Evolutionary conservation across 768 basidiomycete genomes (phyloP).

Genomic region (Phlebiopsis flavidoalba): DNA sequence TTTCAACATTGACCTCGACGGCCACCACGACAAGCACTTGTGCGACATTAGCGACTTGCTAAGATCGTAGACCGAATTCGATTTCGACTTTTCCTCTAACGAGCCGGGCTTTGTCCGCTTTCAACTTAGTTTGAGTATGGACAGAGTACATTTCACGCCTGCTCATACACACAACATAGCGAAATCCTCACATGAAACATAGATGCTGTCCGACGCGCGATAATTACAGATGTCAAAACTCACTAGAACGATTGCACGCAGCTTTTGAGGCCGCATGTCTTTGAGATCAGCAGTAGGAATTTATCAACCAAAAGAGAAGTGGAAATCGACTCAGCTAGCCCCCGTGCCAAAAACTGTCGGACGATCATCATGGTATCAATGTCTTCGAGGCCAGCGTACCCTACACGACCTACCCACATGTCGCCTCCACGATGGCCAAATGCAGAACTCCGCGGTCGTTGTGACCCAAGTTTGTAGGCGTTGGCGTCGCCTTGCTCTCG

Average conservation of each 20-base stretch:
- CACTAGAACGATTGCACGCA: background rate
- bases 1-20: background rate
- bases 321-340: background rate
- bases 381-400: background rate
- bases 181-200: background rate
- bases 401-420: background rate
- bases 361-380: background rate
- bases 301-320: background rate
- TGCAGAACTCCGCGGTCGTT: background rate
- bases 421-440: background rate
- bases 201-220: background rate
- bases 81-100: no score
- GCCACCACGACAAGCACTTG: background rate
- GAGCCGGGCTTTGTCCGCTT: background rate
- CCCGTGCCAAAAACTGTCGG: background rate
- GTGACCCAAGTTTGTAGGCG: no score
- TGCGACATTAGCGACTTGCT: background rate
- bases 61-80: no score
- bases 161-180: no score
- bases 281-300: no score
- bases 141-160: background rate
- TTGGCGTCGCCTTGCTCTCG: background rate
- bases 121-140: background rate
- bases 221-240: background rate
- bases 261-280: background rate